phyloP scores from a whole-genome alignment of 257 asterid species.

The Nicotiana sylvestris region DNA sequence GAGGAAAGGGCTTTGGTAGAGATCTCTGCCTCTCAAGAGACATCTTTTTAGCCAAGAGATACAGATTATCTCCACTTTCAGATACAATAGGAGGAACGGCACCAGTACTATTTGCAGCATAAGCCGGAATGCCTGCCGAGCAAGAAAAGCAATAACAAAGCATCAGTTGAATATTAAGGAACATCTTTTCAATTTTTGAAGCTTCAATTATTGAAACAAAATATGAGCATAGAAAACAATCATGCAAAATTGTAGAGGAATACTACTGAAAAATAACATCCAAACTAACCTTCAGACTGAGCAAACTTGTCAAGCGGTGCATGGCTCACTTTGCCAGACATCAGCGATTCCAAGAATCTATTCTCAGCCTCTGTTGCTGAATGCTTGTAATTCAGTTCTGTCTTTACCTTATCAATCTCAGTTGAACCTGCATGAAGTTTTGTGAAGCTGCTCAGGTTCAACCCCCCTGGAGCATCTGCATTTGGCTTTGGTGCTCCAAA shows the following conservation, averaged over 20 bases:
- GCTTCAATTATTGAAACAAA: conserved; percentile 1
- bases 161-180: not conserved
- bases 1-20: conserved; percentile 48
- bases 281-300: conserved; percentile 67
- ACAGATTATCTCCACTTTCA: conserved; percentile 53
- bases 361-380: conserved; percentile 70
- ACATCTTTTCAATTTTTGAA: not conserved
- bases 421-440: conserved; percentile 40
- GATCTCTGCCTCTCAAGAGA: conserved; percentile 77
- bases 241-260: not conserved
- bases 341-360: conserved; percentile 79
- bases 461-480: conserved; percentile 48
- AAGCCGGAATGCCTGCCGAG: conserved; percentile 67
- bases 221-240: not conserved
- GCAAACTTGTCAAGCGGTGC: conserved; percentile 51
- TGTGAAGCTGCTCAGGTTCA: conserved; percentile 39
- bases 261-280: not conserved
- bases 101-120: conserved; percentile 40
- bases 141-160: not conserved
- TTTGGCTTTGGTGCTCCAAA: conserved; percentile 71
- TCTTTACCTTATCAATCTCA: conserved; percentile 50
- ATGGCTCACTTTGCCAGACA: conserved; percentile 56
- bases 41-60: conserved; percentile 55
- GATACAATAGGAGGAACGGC: conserved; percentile 42
- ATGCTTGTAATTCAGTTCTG: conserved; percentile 49